Conservation (phyloP, 768 basidiomycete genomes). For the Tricholoma flavovirens region DNA sequence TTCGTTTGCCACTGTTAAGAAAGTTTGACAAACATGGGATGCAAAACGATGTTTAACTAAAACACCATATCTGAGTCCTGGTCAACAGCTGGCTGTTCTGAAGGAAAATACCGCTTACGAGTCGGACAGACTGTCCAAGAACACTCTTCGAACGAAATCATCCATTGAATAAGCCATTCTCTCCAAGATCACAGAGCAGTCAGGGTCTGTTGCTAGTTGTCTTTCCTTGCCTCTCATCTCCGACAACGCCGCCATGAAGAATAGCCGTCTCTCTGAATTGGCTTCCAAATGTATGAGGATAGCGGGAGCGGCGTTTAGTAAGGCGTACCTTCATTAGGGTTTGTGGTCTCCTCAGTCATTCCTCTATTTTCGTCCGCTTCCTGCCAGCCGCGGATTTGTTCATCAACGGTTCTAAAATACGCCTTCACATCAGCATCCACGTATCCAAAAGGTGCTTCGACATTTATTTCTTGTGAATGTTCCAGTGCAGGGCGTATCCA, state of each 20-base stretch:
- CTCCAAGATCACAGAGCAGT: constrained; percentile 87
- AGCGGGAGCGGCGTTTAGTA: background rate
- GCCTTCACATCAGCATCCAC: constrained; percentile 89
- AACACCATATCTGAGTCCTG: constrained; percentile 46
- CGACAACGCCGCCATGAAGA: constrained; percentile 75
- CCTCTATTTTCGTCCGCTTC: constrained; percentile 27
- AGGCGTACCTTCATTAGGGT: constrained; percentile 66
- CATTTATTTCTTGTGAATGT: constrained; percentile 33
- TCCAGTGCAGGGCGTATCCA: constrained; percentile 56
- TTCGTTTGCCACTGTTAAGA: constrained; percentile 61
- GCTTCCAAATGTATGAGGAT: constrained; percentile 6
- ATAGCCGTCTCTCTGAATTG: constrained; percentile 60
- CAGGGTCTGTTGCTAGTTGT: constrained; percentile 87
- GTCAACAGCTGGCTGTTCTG: background rate
- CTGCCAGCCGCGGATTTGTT: constrained; percentile 86
- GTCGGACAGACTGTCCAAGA: constrained; percentile 80
- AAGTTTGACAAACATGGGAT: constrained; percentile 92
- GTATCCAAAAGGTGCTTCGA: constrained; percentile 83
- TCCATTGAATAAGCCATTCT: constrained; percentile 91
- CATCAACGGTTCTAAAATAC: constrained; percentile 86
- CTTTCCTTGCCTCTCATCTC: constrained; percentile 89
- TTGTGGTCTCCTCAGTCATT: constrained; percentile 35
- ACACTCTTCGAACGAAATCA: constrained; percentile 89
- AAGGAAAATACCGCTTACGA: constrained; percentile 54
- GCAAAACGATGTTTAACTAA: constrained; percentile 82